A percentile compares a stretch with the other conserved stretches of the same genome.
These are phyloP conservation scores for Tuber umbilicatum DNA, from an alignment of 495 filamentous ascomycete genomes.

Conservation along the genomic window DNA sequence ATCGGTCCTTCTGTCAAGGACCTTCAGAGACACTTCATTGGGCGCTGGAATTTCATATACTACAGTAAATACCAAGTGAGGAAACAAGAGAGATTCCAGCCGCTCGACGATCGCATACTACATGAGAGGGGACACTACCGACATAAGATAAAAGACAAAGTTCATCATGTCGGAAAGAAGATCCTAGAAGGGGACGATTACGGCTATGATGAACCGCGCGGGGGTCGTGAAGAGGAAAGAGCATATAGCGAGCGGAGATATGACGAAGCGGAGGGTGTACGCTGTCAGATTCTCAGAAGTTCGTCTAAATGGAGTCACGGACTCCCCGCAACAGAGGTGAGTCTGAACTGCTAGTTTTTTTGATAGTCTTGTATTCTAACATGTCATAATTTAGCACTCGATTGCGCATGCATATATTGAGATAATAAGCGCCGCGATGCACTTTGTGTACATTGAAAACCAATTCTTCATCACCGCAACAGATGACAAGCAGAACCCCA, in stretches of 20 bases:
- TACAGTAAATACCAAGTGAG: constrained; percentile 69
- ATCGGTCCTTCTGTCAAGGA: constrained; percentile 74
- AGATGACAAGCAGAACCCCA: constrained; percentile 63
- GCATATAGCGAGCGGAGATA: constrained; percentile 10
- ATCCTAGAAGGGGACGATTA: constrained; percentile 18
- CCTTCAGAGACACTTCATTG: constrained; percentile 69
- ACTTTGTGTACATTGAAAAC: constrained; percentile 94
- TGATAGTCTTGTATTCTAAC: constrained; percentile 48
- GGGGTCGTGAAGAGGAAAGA: constrained; percentile 20
- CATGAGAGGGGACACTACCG: constrained; percentile 28
- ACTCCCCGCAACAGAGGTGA: constrained; percentile 27
- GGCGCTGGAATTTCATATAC: constrained; percentile 93
- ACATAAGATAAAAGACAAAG: constrained; percentile 28
- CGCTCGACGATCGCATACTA: constrained; percentile 43
- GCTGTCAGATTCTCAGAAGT: constrained; percentile 59
- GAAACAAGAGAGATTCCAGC: constrained; percentile 56
- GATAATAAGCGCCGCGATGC: constrained; percentile 68
- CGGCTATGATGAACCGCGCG: constrained; percentile 19
- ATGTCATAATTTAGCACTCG: constrained; percentile 52
- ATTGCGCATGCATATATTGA: constrained; percentile 84
- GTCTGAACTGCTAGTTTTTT: constrained; percentile 3
- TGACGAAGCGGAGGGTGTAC: constrained; percentile 48
- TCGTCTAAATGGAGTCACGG: constrained; percentile 45
- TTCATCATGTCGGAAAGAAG: constrained; percentile 25
- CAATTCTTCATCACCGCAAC: constrained; percentile 98